Percentiles rank a stretch among this genome's conserved stretches.
phyloP scores from a whole-genome alignment of 192 early-diverging fungal genomes.

The Gryganskiella cystojenkinii region DNA sequence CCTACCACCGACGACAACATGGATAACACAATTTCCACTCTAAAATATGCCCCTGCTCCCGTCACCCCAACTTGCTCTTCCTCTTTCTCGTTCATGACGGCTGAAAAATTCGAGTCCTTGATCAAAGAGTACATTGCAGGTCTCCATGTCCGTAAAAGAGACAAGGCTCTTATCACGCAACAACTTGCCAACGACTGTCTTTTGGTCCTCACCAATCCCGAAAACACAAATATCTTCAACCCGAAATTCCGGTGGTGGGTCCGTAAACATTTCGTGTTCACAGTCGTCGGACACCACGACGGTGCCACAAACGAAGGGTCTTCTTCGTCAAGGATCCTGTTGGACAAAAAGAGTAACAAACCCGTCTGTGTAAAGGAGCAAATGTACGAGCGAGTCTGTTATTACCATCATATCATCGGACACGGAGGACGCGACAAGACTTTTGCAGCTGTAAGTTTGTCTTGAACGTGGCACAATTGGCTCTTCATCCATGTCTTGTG shows the following conservation, averaged over 20 bases:
- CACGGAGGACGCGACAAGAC: conserved; percentile 35
- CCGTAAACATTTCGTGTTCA: conserved; percentile 29
- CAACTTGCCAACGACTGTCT: conserved; percentile 31
- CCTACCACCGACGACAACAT: no score
- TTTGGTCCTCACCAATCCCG: conserved; percentile 28
- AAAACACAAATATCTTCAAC: conserved; percentile 28
- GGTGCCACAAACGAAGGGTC: no score
- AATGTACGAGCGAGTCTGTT: conserved; percentile 23
- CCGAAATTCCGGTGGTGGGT: conserved; percentile 34
- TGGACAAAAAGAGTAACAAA: conserved; percentile 29
- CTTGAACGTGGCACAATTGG: no score
- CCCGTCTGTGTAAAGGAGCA: conserved; percentile 23
- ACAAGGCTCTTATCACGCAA: conserved; percentile 31
- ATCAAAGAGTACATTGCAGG: conserved; percentile 19
- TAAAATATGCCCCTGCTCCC: no score
- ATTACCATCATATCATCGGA: conserved; percentile 29
- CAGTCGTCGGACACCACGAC: conserved; percentile 22
- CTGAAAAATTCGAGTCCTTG: conserved; percentile 30
- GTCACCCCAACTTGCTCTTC: conserved; percentile 21
- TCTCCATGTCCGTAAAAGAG: conserved; percentile 26
- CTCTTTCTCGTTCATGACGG: conserved; percentile 45
- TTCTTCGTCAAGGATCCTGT: conserved; percentile 11
- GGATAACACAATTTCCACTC: no score
- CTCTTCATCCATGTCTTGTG: no score
- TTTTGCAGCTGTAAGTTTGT: conserved; percentile 33